Conservation (phyloP, 2,329 filamentous ascomycete species). For the Claviceps sp. region DNA sequence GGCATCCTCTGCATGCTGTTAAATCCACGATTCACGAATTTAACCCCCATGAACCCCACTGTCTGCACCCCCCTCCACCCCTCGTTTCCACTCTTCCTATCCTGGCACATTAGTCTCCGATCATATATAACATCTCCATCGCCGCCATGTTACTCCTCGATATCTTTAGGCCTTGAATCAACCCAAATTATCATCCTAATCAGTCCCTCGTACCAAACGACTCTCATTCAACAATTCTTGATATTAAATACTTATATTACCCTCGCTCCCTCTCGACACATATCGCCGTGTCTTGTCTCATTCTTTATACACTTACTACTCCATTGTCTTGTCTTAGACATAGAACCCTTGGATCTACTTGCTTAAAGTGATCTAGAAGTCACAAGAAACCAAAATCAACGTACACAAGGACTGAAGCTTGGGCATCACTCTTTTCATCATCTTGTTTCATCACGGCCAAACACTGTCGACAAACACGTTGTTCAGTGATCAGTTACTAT, state of each 20-base stretch:
- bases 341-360: not conserved
- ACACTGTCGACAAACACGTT: not conserved
- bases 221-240: not conserved
- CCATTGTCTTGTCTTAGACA: not conserved
- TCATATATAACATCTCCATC: constrained; percentile 9
- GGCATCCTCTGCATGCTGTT: not conserved
- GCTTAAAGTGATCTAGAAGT: not conserved
- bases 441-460: not conserved
- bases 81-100: not conserved
- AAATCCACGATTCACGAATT: not conserved
- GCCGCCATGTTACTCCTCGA: constrained; percentile 3
- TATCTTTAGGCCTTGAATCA: constrained; percentile 3
- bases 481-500: not conserved
- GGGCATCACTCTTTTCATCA: not conserved
- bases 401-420: too few relatives aligned
- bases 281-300: not conserved
- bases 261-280: not conserved
- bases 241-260: not conserved
- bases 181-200: not conserved
- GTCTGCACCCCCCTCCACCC: not conserved
- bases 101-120: constrained; percentile 7
- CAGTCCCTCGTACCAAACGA: constrained; percentile 1
- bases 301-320: not conserved
- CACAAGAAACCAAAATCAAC: too few relatives aligned
- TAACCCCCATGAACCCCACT: constrained; percentile 1